Percentiles rank a stretch among this genome's conserved stretches.
These are phyloP conservation scores for Metschnikowia sp. DNA, from an alignment of 805 yeast genomes.

Conservation along the genomic window DNA sequence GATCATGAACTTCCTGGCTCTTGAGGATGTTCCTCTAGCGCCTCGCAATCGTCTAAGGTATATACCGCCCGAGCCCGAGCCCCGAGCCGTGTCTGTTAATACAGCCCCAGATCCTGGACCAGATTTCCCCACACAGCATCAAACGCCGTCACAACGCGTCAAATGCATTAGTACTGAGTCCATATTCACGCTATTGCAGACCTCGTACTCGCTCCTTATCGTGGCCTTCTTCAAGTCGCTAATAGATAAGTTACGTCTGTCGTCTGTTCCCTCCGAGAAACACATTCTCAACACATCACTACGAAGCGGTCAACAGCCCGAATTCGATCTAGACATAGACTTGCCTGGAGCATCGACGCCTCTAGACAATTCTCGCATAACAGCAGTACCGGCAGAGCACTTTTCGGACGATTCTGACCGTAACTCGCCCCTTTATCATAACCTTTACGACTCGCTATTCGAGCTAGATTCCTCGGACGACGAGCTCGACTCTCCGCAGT, in stretches of 20 bases:
- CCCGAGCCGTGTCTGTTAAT: neutral
- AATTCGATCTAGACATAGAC: neutral
- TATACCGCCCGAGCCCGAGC: slow-evolving; percentile 4
- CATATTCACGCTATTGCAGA: slow-evolving; percentile 6
- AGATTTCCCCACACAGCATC: neutral
- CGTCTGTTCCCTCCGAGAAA: neutral
- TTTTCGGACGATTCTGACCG: neutral
- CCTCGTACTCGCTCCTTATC: slow-evolving; percentile 10
- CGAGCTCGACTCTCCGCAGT: slow-evolving; percentile 11
- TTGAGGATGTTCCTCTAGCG: slow-evolving; percentile 3
- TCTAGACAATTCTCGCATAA: neutral
- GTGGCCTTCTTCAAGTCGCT: slow-evolving; percentile 10
- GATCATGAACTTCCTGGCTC: neutral
- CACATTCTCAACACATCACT: neutral
- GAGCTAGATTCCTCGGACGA: slow-evolving; percentile 17
- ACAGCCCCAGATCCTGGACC: no score
- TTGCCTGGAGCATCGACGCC: slow-evolving; percentile 9
- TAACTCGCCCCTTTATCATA: neutral
- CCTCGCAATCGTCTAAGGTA: slow-evolving; percentile 7
- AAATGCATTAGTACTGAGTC: neutral
- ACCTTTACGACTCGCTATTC: slow-evolving; percentile 12
- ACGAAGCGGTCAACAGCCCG: neutral
- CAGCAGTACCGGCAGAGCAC: neutral
- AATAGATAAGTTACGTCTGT: slow-evolving; percentile 2
- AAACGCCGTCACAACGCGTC: neutral